Conservation (phyloP, 371 early-diverging fungal species). For the Haplosporangium sp. region DNA sequence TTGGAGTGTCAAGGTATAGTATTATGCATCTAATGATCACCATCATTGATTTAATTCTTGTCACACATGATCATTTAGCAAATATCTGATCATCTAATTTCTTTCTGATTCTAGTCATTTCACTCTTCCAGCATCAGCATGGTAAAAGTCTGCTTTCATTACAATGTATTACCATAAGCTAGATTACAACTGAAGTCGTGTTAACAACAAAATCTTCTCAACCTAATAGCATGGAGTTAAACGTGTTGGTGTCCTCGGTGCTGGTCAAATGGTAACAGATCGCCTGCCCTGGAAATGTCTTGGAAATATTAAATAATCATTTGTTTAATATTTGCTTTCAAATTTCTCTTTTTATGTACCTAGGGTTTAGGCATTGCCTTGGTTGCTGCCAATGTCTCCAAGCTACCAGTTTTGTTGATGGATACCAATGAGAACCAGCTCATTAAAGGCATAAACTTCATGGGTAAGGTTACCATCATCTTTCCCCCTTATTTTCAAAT, state of each 20-base stretch:
- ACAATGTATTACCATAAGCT: no score
- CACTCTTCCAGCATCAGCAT: constrained; percentile 34
- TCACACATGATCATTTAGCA: background rate
- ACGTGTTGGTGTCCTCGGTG: constrained; percentile 81
- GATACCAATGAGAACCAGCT: constrained; percentile 88
- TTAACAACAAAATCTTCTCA: background rate
- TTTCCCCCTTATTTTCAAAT: background rate
- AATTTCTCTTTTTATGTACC: background rate
- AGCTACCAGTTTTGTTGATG: constrained; percentile 82
- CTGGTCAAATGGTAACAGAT: constrained; percentile 81
- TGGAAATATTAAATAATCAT: background rate
- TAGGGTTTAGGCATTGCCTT: constrained; percentile 95
- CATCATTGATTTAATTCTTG: background rate
- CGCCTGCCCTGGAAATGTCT: background rate
- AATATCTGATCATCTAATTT: background rate
- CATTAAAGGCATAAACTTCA: constrained; percentile 83
- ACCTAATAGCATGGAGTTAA: constrained; percentile 57
- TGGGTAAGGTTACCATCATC: constrained; percentile 64
- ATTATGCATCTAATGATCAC: background rate
- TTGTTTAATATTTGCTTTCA: background rate
- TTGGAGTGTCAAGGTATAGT: constrained; percentile 49
- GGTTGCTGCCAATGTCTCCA: constrained; percentile 91
- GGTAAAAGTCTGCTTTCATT: constrained; percentile 13
- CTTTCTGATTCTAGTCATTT: background rate
- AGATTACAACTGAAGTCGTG: no score